phyloP scores from a whole-genome alignment of 2,329 filamentous ascomycete species.

The Sporothrix luriei region DNA sequence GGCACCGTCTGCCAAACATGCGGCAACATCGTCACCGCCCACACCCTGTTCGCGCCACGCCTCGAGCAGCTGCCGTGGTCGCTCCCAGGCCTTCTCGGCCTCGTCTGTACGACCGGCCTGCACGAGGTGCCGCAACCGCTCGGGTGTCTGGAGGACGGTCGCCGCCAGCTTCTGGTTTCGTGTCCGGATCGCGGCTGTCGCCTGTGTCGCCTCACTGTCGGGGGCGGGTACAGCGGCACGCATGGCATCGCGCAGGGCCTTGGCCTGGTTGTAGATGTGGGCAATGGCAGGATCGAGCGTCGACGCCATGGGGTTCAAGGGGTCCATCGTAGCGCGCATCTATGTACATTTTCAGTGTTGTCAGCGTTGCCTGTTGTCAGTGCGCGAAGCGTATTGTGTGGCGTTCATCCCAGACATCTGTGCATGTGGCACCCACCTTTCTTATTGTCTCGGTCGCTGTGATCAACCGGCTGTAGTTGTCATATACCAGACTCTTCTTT shows the following conservation, averaged over 20 bases:
- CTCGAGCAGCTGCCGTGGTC: conserved; percentile 55
- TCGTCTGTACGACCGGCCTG: conserved; percentile 62
- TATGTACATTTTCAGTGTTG: conserved; percentile 38
- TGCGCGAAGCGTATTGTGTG: too few relatives aligned
- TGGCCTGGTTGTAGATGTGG: conserved; percentile 68
- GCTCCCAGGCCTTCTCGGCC: conserved; percentile 60
- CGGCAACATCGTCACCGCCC: conserved; percentile 58
- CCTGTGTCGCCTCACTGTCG: conserved; percentile 45
- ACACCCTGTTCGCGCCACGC: conserved; percentile 58
- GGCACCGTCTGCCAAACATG: conserved; percentile 58
- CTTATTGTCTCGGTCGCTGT: conserved; percentile 95
- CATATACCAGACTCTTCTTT: conserved; percentile 95
- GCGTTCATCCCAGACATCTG: too few relatives aligned
- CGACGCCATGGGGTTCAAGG: conserved; percentile 71
- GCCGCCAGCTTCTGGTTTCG: conserved; percentile 60
- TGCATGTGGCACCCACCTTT: conserved; percentile 52
- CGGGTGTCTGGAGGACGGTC: conserved; percentile 65
- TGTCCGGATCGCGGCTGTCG: conserved; percentile 42
- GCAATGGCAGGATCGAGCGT: conserved; percentile 73
- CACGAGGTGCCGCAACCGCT: conserved; percentile 60
- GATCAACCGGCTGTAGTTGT: conserved; percentile 97
- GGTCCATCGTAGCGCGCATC: conserved; percentile 82
- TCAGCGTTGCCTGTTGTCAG: neutral
- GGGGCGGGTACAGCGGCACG: conserved; percentile 53
- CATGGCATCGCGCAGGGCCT: conserved; percentile 56